phyloP scores from a whole-genome alignment of 2,329 filamentous ascomycete species.

The Sphaceloma murrayae region DNA sequence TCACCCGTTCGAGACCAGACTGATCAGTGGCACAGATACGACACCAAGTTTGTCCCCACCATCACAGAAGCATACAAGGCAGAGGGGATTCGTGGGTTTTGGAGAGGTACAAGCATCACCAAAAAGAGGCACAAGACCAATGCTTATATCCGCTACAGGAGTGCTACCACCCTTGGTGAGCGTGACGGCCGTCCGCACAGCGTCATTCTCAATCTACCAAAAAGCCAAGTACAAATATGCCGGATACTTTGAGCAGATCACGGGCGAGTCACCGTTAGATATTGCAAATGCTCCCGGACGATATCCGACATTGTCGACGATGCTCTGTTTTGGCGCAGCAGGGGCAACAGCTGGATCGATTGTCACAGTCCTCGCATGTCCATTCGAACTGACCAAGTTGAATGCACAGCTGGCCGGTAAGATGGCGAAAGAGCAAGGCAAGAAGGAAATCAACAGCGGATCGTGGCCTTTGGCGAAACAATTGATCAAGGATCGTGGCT shows the following conservation, averaged over 20 bases:
- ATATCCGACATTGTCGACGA: constrained; percentile 62
- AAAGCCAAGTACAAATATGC: constrained; percentile 64
- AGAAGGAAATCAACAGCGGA: constrained; percentile 22
- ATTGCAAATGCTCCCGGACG: constrained; percentile 62
- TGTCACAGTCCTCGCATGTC: constrained; percentile 74
- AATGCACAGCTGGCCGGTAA: constrained; percentile 77
- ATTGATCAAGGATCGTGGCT: constrained; percentile 64
- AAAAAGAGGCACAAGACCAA: neutral
- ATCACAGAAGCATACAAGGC: constrained; percentile 61
- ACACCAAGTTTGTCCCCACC: constrained; percentile 50
- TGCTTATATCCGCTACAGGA: constrained; percentile 38
- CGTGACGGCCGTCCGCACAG: constrained; percentile 65
- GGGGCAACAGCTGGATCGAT: constrained; percentile 70
- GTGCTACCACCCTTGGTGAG: constrained; percentile 72
- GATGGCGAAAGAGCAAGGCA: constrained; percentile 44
- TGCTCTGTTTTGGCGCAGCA: constrained; percentile 66
- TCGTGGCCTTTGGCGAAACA: constrained; percentile 55
- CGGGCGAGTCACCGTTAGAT: constrained; percentile 60
- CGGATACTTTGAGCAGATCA: constrained; percentile 54
- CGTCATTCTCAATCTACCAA: constrained; percentile 74
- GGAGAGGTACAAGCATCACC: constrained; percentile 39
- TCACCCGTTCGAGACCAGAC: too few species aligned
- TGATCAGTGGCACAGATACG: too few species aligned
- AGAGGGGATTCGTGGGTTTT: constrained; percentile 43
- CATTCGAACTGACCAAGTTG: constrained; percentile 83